A percentile compares a stretch with the other conserved stretches of the same genome.
These are phyloP conservation scores for Leccinum olivaceopallidum DNA, from an alignment of 768 basidiomycete genomes.

Conservation along the genomic window DNA sequence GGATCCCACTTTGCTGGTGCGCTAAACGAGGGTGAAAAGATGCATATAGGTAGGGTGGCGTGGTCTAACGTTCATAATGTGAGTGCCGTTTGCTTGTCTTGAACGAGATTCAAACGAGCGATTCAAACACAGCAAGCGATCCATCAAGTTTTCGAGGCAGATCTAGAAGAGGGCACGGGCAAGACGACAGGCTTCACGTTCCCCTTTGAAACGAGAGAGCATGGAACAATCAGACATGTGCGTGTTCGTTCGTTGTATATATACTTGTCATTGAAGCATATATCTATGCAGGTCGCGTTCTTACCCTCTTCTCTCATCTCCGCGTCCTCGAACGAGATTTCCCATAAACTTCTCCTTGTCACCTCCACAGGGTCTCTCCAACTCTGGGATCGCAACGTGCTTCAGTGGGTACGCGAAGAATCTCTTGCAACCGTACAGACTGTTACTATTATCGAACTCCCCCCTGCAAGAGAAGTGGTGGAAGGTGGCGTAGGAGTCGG, in stretches of 20 bases:
- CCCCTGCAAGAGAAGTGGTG: conserved; percentile 45
- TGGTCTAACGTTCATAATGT: conserved; percentile 65
- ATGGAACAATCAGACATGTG: conserved; percentile 75
- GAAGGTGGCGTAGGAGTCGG: conserved; percentile 7
- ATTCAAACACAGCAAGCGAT: conserved; percentile 47
- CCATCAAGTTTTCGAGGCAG: conserved; percentile 51
- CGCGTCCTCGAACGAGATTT: conserved; percentile 37
- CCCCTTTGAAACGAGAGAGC: conserved; percentile 59
- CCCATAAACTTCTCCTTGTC: conserved; percentile 47
- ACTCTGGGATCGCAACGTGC: conserved; percentile 60
- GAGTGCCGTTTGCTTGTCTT: conserved; percentile 23
- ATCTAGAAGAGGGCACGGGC: conserved; percentile 47
- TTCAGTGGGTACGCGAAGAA: conserved; percentile 83
- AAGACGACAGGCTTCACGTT: conserved; percentile 55
- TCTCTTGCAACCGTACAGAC: conserved; percentile 61
- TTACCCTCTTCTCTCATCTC: conserved; percentile 44
- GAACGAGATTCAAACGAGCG: neutral
- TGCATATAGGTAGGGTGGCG: conserved; percentile 62
- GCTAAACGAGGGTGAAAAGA: conserved; percentile 46
- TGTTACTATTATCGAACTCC: conserved; percentile 77
- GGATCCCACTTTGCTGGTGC: conserved; percentile 61
- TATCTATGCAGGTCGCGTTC: conserved; percentile 45
- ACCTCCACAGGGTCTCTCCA: conserved; percentile 80
- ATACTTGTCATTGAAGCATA: conserved; percentile 2
- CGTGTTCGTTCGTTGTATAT: neutral